phyloP scores from a whole-genome alignment of 306 rosid species.

The Vachellia collinsii region DNA sequence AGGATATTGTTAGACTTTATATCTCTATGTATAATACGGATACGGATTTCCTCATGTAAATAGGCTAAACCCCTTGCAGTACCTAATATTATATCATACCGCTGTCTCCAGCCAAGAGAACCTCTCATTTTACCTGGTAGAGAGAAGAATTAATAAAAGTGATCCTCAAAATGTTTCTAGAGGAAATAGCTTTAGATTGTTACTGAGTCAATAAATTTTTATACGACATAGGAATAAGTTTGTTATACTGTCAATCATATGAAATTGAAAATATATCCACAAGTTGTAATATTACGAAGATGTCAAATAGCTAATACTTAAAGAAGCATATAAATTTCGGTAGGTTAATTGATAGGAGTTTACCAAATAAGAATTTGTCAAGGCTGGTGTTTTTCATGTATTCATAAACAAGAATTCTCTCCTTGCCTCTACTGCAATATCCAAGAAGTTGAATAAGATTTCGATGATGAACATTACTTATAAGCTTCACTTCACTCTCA shows the following conservation, averaged over 20 bases:
- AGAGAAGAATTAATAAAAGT: background rate
- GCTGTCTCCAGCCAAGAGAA: background rate
- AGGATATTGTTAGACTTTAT: background rate
- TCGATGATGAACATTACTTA: background rate
- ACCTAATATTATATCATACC: background rate
- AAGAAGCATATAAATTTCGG: background rate
- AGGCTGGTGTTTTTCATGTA: background rate
- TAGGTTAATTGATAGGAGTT: background rate
- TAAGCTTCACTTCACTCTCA: background rate
- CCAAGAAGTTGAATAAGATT: background rate
- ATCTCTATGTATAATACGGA: background rate
- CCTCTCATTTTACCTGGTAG: background rate
- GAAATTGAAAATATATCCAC: background rate
- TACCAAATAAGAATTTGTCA: slow-evolving; percentile 6
- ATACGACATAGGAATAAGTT: background rate
- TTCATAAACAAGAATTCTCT: background rate
- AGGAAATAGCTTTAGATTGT: background rate
- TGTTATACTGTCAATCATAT: background rate
- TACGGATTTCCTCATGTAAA: background rate
- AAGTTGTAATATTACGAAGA: background rate
- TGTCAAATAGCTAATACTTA: background rate
- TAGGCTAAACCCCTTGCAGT: background rate
- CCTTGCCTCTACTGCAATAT: background rate
- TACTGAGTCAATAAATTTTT: background rate
- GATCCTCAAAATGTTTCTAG: background rate